Evolutionary conservation across 2,329 filamentous ascomycete genomes (phyloP), one percentile per base, ranked within the genome.

Genomic region (Hirsutella minnesotensis): DNA sequence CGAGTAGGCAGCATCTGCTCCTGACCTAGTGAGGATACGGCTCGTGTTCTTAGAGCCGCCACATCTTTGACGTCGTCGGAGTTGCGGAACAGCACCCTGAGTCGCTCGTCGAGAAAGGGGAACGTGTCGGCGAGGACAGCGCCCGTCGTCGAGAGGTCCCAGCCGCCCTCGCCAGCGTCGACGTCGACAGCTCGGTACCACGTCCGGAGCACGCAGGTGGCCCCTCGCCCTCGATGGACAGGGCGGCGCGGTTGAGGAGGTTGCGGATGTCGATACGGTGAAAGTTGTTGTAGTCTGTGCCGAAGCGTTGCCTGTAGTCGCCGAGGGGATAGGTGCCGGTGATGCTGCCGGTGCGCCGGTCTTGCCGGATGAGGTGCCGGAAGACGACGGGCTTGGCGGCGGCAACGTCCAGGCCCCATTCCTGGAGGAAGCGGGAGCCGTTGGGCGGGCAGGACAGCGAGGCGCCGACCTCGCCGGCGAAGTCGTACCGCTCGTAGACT

Each of bases 401-500:
- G 16, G 61, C 59, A 5, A 81, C 61, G 54, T 81, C 71, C 3
- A 82, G 72, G 0, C 63, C 65, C 79, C 79, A 82, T 52, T 78
- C 73, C 43, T 77, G 66, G 7, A 82, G 60, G 73, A 77, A 81
- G 36, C 73, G 67, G 1, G 77, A 77, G 3, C 77, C 78, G 47
- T 82, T 82, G 3, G 79, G 76, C 7, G 78, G 77, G 48, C 77
- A 79, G 3, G 70, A 75, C 2, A 80, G 66, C 3, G 77, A 79
- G 3, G 75, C 75, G 10, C 79, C 78, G 0, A 79, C 76, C 53
- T 82, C 78, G n/a, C 76, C 75, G 5, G 68, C 75, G 47, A 75
- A 81, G 56, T 81, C 73, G 39, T 68, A 65, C 29, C 72, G 70
- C 53, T 80, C 78, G 51, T 82, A 82, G 46, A 83, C 69, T 20